phyloP scores from a whole-genome alignment of 306 rosid genomes.

The Vigna angularis region DNA sequence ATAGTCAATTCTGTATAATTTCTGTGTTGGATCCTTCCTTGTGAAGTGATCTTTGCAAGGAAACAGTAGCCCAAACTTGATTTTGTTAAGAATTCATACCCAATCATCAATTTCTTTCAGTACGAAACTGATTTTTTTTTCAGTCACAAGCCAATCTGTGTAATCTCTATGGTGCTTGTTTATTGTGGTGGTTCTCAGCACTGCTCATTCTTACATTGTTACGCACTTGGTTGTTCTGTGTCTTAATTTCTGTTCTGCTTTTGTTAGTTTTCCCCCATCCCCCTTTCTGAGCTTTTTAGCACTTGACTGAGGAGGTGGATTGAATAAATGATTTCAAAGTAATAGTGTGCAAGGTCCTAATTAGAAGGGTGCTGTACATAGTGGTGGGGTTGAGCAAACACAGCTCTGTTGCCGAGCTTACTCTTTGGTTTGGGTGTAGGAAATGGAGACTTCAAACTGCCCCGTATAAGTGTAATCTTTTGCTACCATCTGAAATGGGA shows the following conservation, averaged over 20 bases:
- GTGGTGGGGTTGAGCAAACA: background rate
- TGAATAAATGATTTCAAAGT: too few species aligned
- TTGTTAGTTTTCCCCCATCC: background rate
- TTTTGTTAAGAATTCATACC: background rate
- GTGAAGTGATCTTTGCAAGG: background rate
- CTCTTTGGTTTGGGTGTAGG: too few species aligned
- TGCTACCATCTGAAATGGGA: background rate
- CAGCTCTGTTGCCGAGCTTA: background rate
- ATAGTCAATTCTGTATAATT: background rate
- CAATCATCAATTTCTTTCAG: background rate
- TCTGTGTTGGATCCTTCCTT: background rate
- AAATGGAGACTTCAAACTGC: too few species aligned
- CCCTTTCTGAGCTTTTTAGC: background rate
- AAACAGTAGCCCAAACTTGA: background rate
- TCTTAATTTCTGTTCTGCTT: background rate
- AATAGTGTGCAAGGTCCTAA: too few species aligned
- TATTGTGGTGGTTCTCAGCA: constrained; percentile 5
- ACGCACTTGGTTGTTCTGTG: too few species aligned
- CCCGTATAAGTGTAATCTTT: background rate
- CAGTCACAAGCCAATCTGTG: background rate
- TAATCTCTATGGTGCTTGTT: background rate
- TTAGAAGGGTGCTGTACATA: too few species aligned
- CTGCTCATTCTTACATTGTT: background rate
- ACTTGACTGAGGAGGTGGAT: too few species aligned
- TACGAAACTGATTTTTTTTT: background rate